Base-by-base conservation (phyloP, 2,329 filamentous ascomycete species). In the Aspergillus felis region DNA sequence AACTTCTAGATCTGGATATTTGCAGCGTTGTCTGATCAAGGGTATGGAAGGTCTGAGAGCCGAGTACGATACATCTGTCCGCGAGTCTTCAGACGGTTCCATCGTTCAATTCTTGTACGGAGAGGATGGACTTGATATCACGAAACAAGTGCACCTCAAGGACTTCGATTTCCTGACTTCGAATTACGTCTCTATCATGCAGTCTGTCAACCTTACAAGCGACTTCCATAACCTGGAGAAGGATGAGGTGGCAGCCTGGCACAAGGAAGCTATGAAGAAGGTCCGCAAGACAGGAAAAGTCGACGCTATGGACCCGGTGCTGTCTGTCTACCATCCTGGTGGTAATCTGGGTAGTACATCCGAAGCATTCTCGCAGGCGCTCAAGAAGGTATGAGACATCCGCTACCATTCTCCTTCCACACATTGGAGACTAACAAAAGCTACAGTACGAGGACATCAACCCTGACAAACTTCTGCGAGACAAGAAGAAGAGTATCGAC, bases 21-120 rank as follows among this genome's bases (percentile, higher is more conserved):
- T 99, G 53, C 94, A 99, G 73, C 84, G 95, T 71, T 99, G 94
- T 82, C 83, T 99, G 61, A 95, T 99, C 79, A 99, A 99, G 79
- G 94, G 94, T 60, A 95, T 99, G 89, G 94, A 99, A 75, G 94
- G 94, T 3, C 81, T 97, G 47, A 89, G 87, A 67, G 92, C 96
- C 2, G 87, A 92, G 60, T 97, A 99, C 72, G 94, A 99, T 69
- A 92, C 88, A 8, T 95, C 92, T 1, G 94, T 99, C 17, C 87
- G 94, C 61, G 93, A 99, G 57, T 71, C 74, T 68, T 88, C 93
- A 0, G 95, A 99, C 72, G 95, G 95, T 25, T 91, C 89, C 2
- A 84, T 99, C 68, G 84, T 99, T 2, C 94, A 99, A 71, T 97
- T 99, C 75, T 76, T 99, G 32, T 99, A 97, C 70, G 94, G 94